Evolutionary conservation across 345 rosid genomes (phyloP), one percentile per base, ranked within the genome.

Genomic region (Gossypium bickii): DNA sequence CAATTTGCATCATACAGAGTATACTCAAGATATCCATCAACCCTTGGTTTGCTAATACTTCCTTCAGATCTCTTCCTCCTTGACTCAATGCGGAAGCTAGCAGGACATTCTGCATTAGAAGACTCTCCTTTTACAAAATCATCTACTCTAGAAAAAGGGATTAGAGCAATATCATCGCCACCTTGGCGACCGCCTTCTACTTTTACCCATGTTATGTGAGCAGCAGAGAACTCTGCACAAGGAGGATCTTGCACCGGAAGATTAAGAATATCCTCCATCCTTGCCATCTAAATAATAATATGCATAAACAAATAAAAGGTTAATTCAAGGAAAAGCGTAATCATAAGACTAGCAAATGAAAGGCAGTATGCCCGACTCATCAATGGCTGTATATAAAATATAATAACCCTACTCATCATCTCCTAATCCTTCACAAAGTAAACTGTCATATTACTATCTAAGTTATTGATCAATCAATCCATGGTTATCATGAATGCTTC

Each of bases 121-220:
- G 87, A 82, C 78, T 87, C 88, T 63, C 90, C 90, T 80, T 79
- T 87, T 48, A 87, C 88, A 56, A 87, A 87, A 77, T 83, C 88
- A 22, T 85, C 87, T 16, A 85, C 90, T 74, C 90, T 80, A 6
- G 88, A 69, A 82, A 78, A 87, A 8, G 90, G 90, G 51, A 87
- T 78, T 27, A 87, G 76, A 78, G 87, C 87, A 71, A 85, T 82
- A 68, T 83, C 87, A 74, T 87, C 90, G 52, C 88, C 88, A 52
- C 87, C 86, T 68, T 80, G 88, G 65, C 87, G 86, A 58, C 90
- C 88, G 3, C 88, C 90, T 74, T 75, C 85, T 13, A 85, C 83
- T 76, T 83, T 83, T 44, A 77, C 84, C 90, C 90, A 87, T 66
- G 82, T 79, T 20, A 85, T 72, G 34, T 83, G 72, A 49, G 84